These are phyloP conservation scores for Tetraselmis striata DNA, from an alignment of 139 green algal genomes.

Conservation along the genomic window DNA sequence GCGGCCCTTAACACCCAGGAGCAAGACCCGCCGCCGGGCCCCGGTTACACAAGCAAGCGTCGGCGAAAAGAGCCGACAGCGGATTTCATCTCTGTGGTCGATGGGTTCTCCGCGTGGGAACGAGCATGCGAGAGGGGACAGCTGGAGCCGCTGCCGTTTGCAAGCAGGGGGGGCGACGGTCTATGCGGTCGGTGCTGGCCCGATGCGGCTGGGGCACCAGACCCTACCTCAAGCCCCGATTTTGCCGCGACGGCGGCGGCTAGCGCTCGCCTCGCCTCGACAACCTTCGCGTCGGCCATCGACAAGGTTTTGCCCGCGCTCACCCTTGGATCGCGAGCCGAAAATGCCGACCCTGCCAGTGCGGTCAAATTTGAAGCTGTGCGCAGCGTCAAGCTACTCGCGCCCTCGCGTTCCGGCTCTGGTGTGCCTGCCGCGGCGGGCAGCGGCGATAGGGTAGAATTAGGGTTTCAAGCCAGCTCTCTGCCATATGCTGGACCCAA, in stretches of 20 bases:
- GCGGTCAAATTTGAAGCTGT: neutral
- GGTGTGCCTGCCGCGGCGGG: too few species aligned
- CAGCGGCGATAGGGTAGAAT: neutral
- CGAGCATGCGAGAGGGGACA: too few species aligned
- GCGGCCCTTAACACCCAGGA: too few species aligned
- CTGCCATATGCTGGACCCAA: too few species aligned
- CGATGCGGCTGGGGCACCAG: neutral
- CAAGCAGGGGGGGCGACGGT: neutral
- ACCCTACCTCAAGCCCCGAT: too few species aligned
- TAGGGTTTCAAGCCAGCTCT: neutral
- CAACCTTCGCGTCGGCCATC: neutral
- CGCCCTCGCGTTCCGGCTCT: too few species aligned
- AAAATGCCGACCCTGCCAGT: neutral
- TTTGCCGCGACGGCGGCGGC: too few species aligned
- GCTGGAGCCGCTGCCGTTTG: neutral
- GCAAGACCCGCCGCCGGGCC: neutral
- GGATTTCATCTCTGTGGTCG: too few species aligned
- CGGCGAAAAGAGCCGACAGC: neutral
- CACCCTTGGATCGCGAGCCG: neutral
- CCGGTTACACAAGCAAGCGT: neutral
- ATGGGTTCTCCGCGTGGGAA: neutral
- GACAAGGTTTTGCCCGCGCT: neutral
- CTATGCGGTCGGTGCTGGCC: neutral
- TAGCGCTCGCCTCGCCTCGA: neutral
- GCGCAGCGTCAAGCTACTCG: neutral